Percentiles rank a stretch among this genome's conserved stretches.
These are phyloP conservation scores for Athelia sp. DNA, from an alignment of 1,284 basidiomycete species.

Conservation along the genomic window DNA sequence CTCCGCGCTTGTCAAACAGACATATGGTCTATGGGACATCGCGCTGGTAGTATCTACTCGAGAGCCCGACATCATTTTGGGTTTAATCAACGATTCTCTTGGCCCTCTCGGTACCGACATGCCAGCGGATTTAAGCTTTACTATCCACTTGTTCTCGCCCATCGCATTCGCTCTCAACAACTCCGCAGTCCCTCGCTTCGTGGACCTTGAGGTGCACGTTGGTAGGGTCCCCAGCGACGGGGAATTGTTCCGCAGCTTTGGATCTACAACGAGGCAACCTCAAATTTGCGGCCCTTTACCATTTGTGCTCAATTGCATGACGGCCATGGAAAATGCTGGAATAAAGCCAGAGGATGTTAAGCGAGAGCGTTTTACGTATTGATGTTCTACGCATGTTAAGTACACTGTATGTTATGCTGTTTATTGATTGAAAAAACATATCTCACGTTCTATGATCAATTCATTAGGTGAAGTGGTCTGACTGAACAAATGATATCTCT, in stretches of 20 bases:
- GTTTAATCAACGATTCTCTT: constrained; percentile 27
- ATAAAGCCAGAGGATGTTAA: constrained; percentile 20
- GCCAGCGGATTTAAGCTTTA: constrained; percentile 15
- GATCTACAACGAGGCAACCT: constrained; percentile 16
- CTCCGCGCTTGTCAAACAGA: constrained; percentile 11
- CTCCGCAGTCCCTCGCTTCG: constrained; percentile 4
- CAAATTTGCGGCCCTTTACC: constrained; percentile 35
- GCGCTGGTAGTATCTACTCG: constrained; percentile 41
- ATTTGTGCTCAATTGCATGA: constrained; percentile 29
- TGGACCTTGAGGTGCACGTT: constrained; percentile 16
- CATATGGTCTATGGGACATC: constrained; percentile 28
- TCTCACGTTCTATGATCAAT: no score
- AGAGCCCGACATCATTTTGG: constrained; percentile 42
- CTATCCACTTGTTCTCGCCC: constrained; percentile 18
- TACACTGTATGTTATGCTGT: no score
- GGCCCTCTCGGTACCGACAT: constrained; percentile 12
- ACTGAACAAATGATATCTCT: no score
- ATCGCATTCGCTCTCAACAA: background rate
- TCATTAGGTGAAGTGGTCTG: no score
- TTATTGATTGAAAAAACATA: no score
- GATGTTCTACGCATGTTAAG: constrained; percentile 5
- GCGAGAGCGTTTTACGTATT: constrained; percentile 36
- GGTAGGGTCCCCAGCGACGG: constrained; percentile 19
- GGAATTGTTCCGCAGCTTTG: constrained; percentile 19
- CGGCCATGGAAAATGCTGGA: constrained; percentile 22